Evolutionary conservation across 495 filamentous ascomycete species (phyloP).

Genomic region (Aspergillus affinis): DNA sequence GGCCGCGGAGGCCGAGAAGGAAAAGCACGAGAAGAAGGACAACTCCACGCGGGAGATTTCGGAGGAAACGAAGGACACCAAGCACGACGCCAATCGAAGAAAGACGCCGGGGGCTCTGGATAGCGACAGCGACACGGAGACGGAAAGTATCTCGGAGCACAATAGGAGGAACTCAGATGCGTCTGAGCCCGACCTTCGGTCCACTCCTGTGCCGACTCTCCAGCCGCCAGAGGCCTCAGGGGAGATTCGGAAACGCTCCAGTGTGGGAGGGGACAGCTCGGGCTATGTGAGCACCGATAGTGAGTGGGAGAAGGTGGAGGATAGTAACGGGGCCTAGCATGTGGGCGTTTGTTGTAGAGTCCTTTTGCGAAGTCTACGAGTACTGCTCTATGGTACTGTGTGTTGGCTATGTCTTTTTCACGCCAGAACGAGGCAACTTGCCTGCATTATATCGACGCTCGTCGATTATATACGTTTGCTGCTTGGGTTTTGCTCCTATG

Average conservation of each 20-base stretch:
- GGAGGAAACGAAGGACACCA: constrained; percentile 23
- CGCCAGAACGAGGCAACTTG: not conserved
- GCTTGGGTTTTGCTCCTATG: not conserved
- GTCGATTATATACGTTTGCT: not conserved
- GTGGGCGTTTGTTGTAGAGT: not conserved
- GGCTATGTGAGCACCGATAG: constrained; percentile 56
- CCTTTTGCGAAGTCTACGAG: not conserved
- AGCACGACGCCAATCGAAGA: constrained; percentile 30
- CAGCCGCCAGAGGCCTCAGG: constrained; percentile 29
- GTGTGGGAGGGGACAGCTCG: constrained; percentile 45
- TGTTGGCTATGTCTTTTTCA: not conserved
- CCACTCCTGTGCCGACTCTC: constrained; percentile 26
- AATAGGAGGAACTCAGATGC: constrained; percentile 15
- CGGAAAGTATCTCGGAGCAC: constrained; percentile 32
- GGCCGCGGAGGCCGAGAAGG: constrained; percentile 51
- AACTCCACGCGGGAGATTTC: constrained; percentile 25
- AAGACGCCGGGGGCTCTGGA: constrained; percentile 33
- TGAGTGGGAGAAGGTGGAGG: constrained; percentile 58
- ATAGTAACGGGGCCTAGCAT: constrained; percentile 27
- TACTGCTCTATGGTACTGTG: not conserved
- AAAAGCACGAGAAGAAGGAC: constrained; percentile 23
- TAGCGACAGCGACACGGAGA: constrained; percentile 52
- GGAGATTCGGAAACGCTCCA: constrained; percentile 42
- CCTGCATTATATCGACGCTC: not conserved
- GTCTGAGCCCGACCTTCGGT: constrained; percentile 17